phyloP scores from a whole-genome alignment of 2,329 filamentous ascomycete genomes.

The Emericellopsis atlantica region DNA sequence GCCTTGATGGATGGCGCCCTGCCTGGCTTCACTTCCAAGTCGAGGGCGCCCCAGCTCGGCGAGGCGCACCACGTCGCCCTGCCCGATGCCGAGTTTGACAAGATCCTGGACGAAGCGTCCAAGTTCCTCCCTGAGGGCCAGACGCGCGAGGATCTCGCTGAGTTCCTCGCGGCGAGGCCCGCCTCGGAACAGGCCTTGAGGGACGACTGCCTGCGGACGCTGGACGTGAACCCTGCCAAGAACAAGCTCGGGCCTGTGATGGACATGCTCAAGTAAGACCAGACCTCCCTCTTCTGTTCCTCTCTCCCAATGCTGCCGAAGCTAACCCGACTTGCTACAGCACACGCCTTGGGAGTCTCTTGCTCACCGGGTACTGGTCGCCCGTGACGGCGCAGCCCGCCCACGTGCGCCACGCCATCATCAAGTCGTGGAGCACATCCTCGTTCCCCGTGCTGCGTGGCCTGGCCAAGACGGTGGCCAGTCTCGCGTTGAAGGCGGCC shows the following conservation, averaged over 20 bases:
- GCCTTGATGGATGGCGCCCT: slow-evolving; percentile 46
- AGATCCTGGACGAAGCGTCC: slow-evolving; percentile 25
- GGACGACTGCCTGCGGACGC: slow-evolving; percentile 28
- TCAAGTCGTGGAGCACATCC: slow-evolving; percentile 49
- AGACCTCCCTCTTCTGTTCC: neutral
- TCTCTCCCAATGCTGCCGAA: neutral
- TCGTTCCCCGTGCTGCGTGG: slow-evolving; percentile 40
- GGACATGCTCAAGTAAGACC: slow-evolving; percentile 28
- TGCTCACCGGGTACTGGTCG: slow-evolving; percentile 55
- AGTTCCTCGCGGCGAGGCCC: slow-evolving; percentile 39
- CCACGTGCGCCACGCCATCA: slow-evolving; percentile 44
- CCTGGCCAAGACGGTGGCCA: slow-evolving; percentile 41
- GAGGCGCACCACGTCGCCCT: slow-evolving; percentile 25
- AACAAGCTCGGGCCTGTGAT: slow-evolving; percentile 25
- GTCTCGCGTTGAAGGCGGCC: slow-evolving; percentile 41
- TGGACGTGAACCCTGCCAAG: slow-evolving; percentile 22
- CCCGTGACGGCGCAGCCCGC: slow-evolving; percentile 50
- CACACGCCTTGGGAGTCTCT: slow-evolving; percentile 46
- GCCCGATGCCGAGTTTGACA: slow-evolving; percentile 34
- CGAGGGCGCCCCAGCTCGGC: slow-evolving; percentile 10
- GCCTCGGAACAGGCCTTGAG: slow-evolving; percentile 40
- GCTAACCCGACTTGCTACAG: slow-evolving; percentile 21
- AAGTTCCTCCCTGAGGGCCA: slow-evolving; percentile 22
- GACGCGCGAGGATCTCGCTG: slow-evolving; percentile 29
- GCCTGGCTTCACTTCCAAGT: slow-evolving; percentile 39